These are phyloP conservation scores for Brassica rapa DNA, from an alignment of 345 rosid genomes.

Conservation along the genomic window DNA sequence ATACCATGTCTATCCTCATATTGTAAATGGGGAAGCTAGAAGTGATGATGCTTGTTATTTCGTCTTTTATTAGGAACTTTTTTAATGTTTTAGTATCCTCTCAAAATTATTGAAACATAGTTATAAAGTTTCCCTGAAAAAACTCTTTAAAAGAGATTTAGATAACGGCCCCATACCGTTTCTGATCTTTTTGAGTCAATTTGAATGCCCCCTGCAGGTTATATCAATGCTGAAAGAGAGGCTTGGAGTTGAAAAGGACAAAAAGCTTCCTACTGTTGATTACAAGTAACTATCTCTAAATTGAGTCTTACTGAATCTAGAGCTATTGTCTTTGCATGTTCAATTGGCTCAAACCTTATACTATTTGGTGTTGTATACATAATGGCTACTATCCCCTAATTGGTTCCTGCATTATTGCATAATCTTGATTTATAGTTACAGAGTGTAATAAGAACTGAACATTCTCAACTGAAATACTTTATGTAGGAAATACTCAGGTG, in stretches of 20 bases:
- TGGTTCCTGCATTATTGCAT: constrained; percentile 10
- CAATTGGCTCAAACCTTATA: constrained; percentile 16
- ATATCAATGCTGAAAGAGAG: constrained; percentile 79
- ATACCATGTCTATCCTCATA: too few species aligned
- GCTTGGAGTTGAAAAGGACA: constrained; percentile 71
- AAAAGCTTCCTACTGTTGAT: constrained; percentile 70
- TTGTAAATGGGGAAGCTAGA: neutral
- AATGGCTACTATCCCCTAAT: neutral
- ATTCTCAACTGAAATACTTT: constrained; percentile 17
- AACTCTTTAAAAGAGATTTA: neutral
- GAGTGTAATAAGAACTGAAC: constrained; percentile 1
- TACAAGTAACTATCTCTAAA: constrained; percentile 57
- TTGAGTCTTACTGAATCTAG: constrained; percentile 17
- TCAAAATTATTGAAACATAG: neutral
- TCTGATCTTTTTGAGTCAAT: constrained; percentile 12
- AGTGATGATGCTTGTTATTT: constrained; percentile 4
- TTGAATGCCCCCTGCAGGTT: constrained; percentile 54
- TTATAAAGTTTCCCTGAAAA: neutral
- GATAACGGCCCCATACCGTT: neutral
- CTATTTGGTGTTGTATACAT: neutral
- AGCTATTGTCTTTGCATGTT: constrained; percentile 15
- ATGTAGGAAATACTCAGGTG: constrained; percentile 82
- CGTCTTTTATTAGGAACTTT: neutral
- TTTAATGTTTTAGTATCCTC: constrained; percentile 21
- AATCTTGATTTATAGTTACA: constrained; percentile 15